Evolutionary conservation across 768 basidiomycete genomes (phyloP).

Genomic region (Pisolithus microcarpus): DNA sequence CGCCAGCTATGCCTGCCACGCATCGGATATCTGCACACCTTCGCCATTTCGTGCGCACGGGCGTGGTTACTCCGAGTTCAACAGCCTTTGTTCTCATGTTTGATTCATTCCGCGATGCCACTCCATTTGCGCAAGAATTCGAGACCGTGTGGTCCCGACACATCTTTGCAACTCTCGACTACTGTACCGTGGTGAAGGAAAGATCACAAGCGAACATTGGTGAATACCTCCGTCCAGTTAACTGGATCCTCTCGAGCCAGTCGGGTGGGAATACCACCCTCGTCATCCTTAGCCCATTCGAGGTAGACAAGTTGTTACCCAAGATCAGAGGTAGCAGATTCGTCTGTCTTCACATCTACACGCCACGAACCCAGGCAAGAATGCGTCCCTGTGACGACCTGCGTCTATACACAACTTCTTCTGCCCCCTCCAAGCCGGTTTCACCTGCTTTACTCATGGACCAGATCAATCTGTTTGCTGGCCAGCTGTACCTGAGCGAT

Average conservation of each 20-base stretch:
- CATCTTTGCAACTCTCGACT: too few relatives aligned
- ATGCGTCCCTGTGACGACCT: conserved; percentile 30
- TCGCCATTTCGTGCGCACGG: conserved; percentile 21
- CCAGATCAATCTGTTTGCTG: conserved; percentile 40
- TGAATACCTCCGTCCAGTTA: conserved; percentile 9
- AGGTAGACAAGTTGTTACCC: conserved; percentile 32
- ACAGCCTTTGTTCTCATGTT: conserved; percentile 1
- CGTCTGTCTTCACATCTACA: conserved; percentile 33
- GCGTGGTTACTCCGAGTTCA: too few relatives aligned
- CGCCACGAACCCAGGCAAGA: conserved; percentile 26
- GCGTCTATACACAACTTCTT: conserved; percentile 6
- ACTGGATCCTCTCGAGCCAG: conserved; percentile 10
- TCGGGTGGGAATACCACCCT: conserved; percentile 3
- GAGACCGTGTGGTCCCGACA: conserved; percentile 8
- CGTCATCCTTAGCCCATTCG: conserved; percentile 32
- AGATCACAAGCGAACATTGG: background rate
- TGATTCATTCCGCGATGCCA: conserved; percentile 5
- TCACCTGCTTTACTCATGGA: conserved; percentile 10
- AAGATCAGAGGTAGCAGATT: conserved; percentile 22
- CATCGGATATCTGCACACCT: conserved; percentile 25
- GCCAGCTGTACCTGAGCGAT: conserved; percentile 36
- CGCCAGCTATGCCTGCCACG: conserved; percentile 17
- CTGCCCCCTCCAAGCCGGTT: conserved; percentile 6
- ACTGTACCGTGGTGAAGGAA: too few relatives aligned
- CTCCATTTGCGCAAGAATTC: conserved; percentile 10